phyloP scores from a whole-genome alignment of 169 alveolate genomes.

The Eimeria falciformis region DNA sequence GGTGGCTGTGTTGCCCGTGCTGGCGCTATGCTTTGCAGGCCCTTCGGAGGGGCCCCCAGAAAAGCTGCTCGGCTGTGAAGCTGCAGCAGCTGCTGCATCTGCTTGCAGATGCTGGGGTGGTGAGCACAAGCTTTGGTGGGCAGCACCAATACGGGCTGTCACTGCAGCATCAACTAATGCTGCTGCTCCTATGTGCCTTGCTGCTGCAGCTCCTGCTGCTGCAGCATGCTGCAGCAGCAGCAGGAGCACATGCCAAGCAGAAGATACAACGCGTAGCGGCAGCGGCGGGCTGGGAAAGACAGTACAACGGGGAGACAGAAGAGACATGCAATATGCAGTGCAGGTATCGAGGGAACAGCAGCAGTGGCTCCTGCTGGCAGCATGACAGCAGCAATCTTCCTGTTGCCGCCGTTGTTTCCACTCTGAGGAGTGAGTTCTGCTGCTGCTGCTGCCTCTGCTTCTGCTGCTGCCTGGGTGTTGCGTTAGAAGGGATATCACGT shows the following conservation, averaged over 20 bases:
- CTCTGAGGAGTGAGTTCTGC: neutral
- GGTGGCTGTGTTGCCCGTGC: neutral
- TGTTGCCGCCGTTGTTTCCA: neutral
- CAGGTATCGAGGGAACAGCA: conserved; percentile 39
- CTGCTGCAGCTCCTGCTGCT: conserved; percentile 55
- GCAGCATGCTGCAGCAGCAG: conserved; percentile 59
- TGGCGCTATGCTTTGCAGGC: neutral
- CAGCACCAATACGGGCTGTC: conserved; percentile 49
- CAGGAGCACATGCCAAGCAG: conserved; percentile 53
- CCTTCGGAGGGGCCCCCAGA: conserved; percentile 7
- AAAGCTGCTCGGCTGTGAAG: neutral
- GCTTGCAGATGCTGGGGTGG: conserved; percentile 11
- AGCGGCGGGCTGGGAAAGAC: conserved; percentile 3
- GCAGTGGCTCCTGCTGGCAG: conserved; percentile 44
- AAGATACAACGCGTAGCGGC: conserved; percentile 25
- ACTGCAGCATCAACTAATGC: conserved; percentile 37
- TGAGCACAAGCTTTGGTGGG: neutral
- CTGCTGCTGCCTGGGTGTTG: conserved; percentile 36
- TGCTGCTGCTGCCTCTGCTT: conserved; percentile 1
- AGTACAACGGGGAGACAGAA: neutral
- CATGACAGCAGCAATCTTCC: neutral
- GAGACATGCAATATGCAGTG: conserved; percentile 8
- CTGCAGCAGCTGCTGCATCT: conserved; percentile 33
- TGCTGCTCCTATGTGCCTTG: conserved; percentile 24
- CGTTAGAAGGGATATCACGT: conserved; percentile 41